Conservation (phyloP, 2,329 filamentous ascomycete species). For the Microthyrium microscopicum region DNA sequence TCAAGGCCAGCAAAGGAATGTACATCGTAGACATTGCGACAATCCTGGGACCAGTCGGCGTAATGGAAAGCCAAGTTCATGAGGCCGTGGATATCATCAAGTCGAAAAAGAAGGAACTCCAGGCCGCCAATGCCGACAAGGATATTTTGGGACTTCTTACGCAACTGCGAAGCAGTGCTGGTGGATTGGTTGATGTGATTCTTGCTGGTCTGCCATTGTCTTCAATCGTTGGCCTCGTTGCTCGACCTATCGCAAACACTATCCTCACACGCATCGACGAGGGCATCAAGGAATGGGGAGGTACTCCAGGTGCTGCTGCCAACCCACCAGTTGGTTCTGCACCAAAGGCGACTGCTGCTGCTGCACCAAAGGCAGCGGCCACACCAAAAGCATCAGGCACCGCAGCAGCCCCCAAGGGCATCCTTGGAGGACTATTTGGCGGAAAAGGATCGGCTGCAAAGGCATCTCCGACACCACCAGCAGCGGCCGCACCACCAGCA, state of each 20-base stretch:
- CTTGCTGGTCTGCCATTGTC: conserved; percentile 1
- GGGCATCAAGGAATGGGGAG: conserved; percentile 3
- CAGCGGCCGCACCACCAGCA: background rate
- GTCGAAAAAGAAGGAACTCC: background rate
- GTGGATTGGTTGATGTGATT: background rate
- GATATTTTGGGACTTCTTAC: background rate
- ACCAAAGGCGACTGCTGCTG: background rate
- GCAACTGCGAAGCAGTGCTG: background rate
- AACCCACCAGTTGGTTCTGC: too few relatives aligned
- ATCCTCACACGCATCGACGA: background rate
- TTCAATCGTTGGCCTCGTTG: conserved; percentile 1
- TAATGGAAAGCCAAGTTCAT: conserved; percentile 2
- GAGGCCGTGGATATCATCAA: background rate
- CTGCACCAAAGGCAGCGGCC: background rate
- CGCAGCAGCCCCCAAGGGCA: too few relatives aligned
- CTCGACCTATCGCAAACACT: conserved; percentile 1
- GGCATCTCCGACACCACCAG: background rate
- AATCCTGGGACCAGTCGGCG: conserved; percentile 2
- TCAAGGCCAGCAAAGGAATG: background rate
- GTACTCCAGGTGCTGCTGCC: background rate
- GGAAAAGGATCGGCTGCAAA: background rate
- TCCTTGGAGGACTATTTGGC: too few relatives aligned
- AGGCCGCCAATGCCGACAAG: background rate
- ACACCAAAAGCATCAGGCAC: background rate
- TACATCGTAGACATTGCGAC: background rate